A percentile compares a stretch with the other conserved stretches of the same genome.
These are phyloP conservation scores for Deuterostichococcus epilithicus DNA, from an alignment of 139 green algal species.

Conservation along the genomic window DNA sequence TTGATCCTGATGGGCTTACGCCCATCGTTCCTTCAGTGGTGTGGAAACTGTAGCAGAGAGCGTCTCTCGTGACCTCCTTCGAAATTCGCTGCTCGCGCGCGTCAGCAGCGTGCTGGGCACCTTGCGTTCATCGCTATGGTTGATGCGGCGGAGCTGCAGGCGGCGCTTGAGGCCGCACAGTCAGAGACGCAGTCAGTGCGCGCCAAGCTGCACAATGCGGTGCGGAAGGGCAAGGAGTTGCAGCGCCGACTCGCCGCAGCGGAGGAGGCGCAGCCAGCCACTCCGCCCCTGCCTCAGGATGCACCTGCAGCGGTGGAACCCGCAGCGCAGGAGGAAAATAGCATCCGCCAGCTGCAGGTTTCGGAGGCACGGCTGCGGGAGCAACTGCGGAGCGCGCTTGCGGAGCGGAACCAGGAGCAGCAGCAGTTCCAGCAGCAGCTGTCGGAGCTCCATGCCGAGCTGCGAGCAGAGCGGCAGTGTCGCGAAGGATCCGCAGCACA, in stretches of 20 bases:
- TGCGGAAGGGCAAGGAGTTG: neutral
- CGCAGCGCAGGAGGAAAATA: neutral
- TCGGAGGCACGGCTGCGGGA: neutral
- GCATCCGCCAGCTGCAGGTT: neutral
- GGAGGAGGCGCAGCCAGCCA: neutral
- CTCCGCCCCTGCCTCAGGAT: neutral
- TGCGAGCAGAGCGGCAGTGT: neutral
- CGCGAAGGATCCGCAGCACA: too few species aligned
- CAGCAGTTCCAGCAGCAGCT: neutral
- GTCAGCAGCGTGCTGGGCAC: neutral
- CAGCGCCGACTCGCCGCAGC: neutral
- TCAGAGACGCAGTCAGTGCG: neutral
- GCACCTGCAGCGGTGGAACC: neutral
- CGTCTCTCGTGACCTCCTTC: neutral
- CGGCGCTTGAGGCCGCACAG: neutral
- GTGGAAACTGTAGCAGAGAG: constrained; percentile 6
- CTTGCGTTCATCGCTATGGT: neutral
- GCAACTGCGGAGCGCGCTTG: neutral
- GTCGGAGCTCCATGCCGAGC: neutral
- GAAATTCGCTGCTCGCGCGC: neutral
- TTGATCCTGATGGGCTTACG: neutral
- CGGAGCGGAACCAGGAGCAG: neutral
- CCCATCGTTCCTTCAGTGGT: neutral
- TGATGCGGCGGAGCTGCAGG: constrained; percentile 6
- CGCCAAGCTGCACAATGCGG: constrained; percentile 4